Evolutionary conservation across 371 early-diverging fungal species (phyloP), one percentile per base, ranked within the genome.

Genomic region (Mucor irregularis): DNA sequence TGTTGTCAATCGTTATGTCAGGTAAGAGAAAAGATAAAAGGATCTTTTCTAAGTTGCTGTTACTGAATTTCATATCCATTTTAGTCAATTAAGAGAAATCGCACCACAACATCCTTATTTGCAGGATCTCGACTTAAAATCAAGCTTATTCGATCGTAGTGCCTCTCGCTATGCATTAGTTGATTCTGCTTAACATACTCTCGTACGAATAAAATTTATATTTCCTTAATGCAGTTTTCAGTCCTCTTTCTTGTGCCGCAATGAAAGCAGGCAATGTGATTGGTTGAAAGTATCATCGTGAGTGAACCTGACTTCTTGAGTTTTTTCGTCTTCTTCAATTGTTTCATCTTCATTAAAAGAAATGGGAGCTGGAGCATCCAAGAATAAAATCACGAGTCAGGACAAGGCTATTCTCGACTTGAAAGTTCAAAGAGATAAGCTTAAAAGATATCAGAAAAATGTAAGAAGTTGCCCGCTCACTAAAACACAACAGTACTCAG

Each of bases 361-460:
- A 17, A 87, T 87, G 87, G 87, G 87, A 52, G 66, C 66, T 4
- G 51, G 52, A 11, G 58, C 67, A 16, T 86, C 82, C 39, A 70
- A 71, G 33, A 61, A 69, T 54, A 86, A 80, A 62, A 88, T 95
- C 28, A 91, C 94, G 0, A 70, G 85, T 4, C 92, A 92, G 58
- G 98, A 98, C 76, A 82, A 82, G 65, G 95, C 98, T 33, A 90
- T 98, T 25, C 82, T 96, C 16, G 96, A 98, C 68, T 85, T 98
- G 47, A 96, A 96, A 61, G 82, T 93, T 5, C 98, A 97, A 71
- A 72, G 96, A 46, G 98, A 98, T 74, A 93, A 91, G 62, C 74
- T 97, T 5, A 89, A 86, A 55, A 86, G 91, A 68, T 96, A 95
- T 58, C 93, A 95, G 55, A 92, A 90, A 67, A 83, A 88, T 75